These are phyloP conservation scores for baker's yeast (Saccharomyces cerevisiae) DNA, from an alignment of 805 yeast genomes.

Conservation along the genomic window DNA sequence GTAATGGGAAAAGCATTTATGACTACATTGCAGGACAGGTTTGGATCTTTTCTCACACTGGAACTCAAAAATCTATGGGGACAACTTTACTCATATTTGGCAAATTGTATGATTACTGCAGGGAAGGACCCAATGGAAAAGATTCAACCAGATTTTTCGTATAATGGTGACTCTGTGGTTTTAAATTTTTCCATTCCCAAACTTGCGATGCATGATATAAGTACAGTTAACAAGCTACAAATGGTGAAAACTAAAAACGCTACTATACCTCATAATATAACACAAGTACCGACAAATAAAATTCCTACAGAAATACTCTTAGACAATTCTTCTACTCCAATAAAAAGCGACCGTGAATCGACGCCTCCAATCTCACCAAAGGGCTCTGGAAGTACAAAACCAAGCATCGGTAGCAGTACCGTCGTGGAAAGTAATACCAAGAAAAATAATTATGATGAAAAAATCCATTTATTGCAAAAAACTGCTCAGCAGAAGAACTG, in stretches of 20 bases:
- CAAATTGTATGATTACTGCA: constrained; percentile 54
- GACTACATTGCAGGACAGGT: constrained; percentile 60
- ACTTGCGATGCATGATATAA: neutral
- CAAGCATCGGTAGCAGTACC: neutral
- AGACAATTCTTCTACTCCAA: neutral
- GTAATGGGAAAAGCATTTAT: constrained; percentile 67
- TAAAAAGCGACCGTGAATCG: neutral
- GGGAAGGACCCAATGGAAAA: constrained; percentile 32
- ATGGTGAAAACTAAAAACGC: neutral
- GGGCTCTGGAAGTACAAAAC: neutral
- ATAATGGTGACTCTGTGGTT: neutral
- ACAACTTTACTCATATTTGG: constrained; percentile 56
- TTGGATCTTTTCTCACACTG: constrained; percentile 41
- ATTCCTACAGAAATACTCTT: neutral
- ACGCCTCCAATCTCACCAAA: neutral
- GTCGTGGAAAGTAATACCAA: neutral
- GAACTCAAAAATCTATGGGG: constrained; percentile 67
- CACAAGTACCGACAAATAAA: neutral
- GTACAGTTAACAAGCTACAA: neutral
- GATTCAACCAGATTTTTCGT: neutral
- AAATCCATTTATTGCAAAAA: neutral
- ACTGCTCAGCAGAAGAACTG: neutral
- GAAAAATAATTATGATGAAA: neutral
- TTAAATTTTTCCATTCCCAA: neutral
- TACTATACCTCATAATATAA: neutral